Conservation (phyloP, 2,329 filamentous ascomycete genomes). For the Camillea tinctor region DNA sequence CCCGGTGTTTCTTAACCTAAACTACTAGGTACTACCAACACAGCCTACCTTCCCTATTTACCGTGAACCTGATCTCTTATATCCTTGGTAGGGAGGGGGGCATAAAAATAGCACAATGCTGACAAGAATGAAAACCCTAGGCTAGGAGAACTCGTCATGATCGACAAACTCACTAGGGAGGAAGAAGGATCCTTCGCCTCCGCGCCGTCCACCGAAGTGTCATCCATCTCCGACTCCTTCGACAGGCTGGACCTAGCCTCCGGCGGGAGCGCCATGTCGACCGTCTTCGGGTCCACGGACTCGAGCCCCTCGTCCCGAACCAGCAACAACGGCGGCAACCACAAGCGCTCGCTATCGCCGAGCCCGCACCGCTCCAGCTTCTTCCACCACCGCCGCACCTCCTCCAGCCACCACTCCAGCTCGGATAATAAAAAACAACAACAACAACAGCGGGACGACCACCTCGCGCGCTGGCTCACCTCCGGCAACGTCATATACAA, state of each 20-base stretch:
- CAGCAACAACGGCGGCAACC: conserved; percentile 26
- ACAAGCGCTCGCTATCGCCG: conserved; percentile 27
- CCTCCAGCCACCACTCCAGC: conserved; percentile 29
- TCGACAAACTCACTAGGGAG: conserved; percentile 46
- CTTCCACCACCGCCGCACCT: conserved; percentile 29
- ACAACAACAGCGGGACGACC: conserved; percentile 41
- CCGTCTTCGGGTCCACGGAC: conserved; percentile 34
- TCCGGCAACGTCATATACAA: conserved; percentile 68
- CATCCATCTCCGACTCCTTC: conserved; percentile 35
- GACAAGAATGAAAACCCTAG: conserved; percentile 31
- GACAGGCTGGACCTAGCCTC: conserved; percentile 34
- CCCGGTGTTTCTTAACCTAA: no score
- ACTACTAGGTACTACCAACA: no score
- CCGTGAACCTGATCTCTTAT: no score
- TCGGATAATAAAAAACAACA: conserved; percentile 9
- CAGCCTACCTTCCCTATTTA: no score
- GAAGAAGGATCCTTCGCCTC: conserved; percentile 26
- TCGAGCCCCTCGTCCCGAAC: conserved; percentile 25
- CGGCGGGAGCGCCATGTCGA: conserved; percentile 40
- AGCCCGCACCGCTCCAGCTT: conserved; percentile 25
- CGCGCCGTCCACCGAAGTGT: conserved; percentile 21
- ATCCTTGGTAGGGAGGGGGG: neutral
- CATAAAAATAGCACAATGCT: neutral
- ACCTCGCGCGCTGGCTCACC: conserved; percentile 55
- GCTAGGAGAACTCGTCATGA: conserved; percentile 75